Conservation (phyloP, 805 yeast genomes). For the Kluyveromyces lactis region DNA sequence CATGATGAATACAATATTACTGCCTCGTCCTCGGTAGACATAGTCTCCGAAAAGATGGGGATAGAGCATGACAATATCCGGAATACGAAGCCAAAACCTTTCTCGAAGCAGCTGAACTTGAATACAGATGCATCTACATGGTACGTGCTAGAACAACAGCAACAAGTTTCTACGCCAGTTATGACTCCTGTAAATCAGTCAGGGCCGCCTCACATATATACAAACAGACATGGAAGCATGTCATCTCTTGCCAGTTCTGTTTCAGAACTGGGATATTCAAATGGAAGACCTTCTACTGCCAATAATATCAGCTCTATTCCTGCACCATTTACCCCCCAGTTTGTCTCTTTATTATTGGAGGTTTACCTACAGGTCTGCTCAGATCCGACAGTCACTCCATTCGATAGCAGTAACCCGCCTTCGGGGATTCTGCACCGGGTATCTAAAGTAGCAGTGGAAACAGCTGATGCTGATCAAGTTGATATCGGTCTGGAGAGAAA, state of each 20-base stretch:
- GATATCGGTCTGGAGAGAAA: conserved; percentile 33
- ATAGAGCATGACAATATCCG: not conserved
- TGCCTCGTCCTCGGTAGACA: conserved; percentile 2
- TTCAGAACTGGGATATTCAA: conserved; percentile 16
- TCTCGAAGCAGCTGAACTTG: not conserved
- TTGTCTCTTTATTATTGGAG: conserved; percentile 38
- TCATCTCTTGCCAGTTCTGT: conserved; percentile 24
- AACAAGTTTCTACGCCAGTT: conserved; percentile 10
- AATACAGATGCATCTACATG: conserved; percentile 3
- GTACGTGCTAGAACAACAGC: not conserved
- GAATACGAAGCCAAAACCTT: not conserved
- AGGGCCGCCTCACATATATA: conserved; percentile 9
- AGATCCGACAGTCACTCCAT: conserved; percentile 61
- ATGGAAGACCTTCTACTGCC: conserved; percentile 4
- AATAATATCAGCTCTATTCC: not conserved
- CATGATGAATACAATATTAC: not conserved
- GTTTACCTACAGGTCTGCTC: conserved; percentile 41
- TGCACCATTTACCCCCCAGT: conserved; percentile 25
- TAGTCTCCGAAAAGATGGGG: not conserved
- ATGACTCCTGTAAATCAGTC: conserved; percentile 9
- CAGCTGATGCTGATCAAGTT: conserved; percentile 26
- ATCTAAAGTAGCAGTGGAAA: conserved; percentile 44
- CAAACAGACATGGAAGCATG: conserved; percentile 19
- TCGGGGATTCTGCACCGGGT: conserved; percentile 55
- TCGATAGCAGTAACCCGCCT: conserved; percentile 57